Base-by-base conservation (phyloP, 2,329 filamentous ascomycete species). In the Bertia moriformis region DNA sequence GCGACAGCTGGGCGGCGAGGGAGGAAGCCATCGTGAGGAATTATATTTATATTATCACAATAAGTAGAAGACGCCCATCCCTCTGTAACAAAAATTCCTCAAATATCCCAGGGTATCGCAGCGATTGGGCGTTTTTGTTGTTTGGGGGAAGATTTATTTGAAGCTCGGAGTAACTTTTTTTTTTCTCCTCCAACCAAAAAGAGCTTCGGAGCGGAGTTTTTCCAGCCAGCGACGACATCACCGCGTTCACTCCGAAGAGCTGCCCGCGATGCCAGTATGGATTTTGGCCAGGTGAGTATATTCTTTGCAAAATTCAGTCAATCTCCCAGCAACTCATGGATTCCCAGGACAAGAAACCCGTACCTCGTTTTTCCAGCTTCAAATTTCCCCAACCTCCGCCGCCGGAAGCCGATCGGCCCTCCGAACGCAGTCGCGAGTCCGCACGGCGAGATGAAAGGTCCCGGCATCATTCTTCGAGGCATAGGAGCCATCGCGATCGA, bases 1-100 rank as follows among this genome's bases (percentile, higher is more conserved):
- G 78, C 67, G 88, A 85, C 66, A 99, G 69, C 72, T 98, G 93
- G 65, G 85, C 78, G 62, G 89, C 83, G 49, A 99, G 81, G 55
- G 85, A 80, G 44, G 87, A 85, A 51, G 80, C 71, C 86, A 93
- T 94, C 42, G 42, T 59, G 19, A 35, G 32, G 17, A 29, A 29
- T 29, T 29, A 29, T 10, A 29, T 29, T 29, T n/a, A n/a, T n/a
- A n/a, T n/a, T n/a, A n/a, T n/a, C n/a, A n/a, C n/a, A n/a, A n/a
- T n/a, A n/a, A n/a, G n/a, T n/a, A n/a, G n/a, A n/a, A 29, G 24
- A 29, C 24, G n/a, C 24, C 24, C 24, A 29, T 29, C 24, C 24
- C 24, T 29, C 24, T 10, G 24, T n/a, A n/a, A 29, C n/a, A n/a
- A n/a, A n/a, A n/a, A n/a, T n/a, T n/a, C n/a, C n/a, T n/a, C n/a